Evolutionary conservation across 2,329 filamentous ascomycete genomes (phyloP).

Genomic region (Ascochyta lentis): DNA sequence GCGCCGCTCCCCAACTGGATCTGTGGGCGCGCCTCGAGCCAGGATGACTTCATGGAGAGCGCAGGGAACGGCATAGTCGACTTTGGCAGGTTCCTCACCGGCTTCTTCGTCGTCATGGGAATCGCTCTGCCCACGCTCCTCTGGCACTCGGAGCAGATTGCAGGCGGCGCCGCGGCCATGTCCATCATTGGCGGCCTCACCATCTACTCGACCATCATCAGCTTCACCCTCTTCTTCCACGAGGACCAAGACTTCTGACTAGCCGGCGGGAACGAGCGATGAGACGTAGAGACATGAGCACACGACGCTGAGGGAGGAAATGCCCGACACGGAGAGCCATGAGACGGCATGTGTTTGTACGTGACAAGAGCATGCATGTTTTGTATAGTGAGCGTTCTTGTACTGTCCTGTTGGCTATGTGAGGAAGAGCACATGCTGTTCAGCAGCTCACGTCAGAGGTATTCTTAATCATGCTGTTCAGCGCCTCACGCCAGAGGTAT

Average conservation of each 20-base stretch:
- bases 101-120: constrained; percentile 96
- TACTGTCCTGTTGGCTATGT: constrained; percentile 25
- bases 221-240: constrained; percentile 97
- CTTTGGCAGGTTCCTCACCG: constrained; percentile 91
- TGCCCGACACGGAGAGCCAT: background rate
- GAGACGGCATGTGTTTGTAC: background rate
- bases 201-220: constrained; percentile 98
- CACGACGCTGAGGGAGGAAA: background rate
- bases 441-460: constrained; percentile 1
- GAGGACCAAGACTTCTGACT: constrained; percentile 92
- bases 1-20: constrained; percentile 97
- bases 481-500: constrained; percentile 4
- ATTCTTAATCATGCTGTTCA: constrained; percentile 1
- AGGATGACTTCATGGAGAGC: constrained; percentile 93
- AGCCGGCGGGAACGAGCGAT: constrained; percentile 35
- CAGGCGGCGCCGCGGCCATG: constrained; percentile 89
- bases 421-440: background rate
- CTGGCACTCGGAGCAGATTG: constrained; percentile 84
- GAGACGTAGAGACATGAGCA: constrained; percentile 1
- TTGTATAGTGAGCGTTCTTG: constrained; percentile 35
- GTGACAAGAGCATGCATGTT: constrained; percentile 9
- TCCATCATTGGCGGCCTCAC: constrained; percentile 88
- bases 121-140: constrained; percentile 89
- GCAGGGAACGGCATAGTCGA: constrained; percentile 86
- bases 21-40: constrained; percentile 84